These are phyloP conservation scores for Aspergillus cejpii DNA, from an alignment of 2,329 filamentous ascomycete species.

Conservation along the genomic window DNA sequence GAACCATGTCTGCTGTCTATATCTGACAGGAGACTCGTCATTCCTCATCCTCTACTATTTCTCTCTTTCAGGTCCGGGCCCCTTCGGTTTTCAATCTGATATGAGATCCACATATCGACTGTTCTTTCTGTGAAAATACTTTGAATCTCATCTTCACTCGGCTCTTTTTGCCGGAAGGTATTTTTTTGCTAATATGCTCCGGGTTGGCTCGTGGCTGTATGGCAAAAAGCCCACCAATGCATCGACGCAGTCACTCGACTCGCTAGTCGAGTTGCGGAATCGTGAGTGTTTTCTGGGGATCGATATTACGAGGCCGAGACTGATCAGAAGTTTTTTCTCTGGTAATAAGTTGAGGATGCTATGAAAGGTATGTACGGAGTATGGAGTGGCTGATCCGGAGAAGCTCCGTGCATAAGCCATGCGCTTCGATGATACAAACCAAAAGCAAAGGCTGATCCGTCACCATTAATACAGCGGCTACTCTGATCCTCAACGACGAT, in stretches of 20 bases:
- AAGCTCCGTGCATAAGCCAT: not conserved
- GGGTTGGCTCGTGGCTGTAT: slow-evolving; percentile 42
- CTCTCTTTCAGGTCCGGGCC: slow-evolving; percentile 13
- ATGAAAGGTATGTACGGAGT: slow-evolving; percentile 41
- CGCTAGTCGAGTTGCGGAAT: slow-evolving; percentile 51
- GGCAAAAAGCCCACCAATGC: slow-evolving; percentile 38
- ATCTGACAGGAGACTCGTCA: slow-evolving; percentile 22
- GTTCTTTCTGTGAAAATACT: not conserved
- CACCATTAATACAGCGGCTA: slow-evolving; percentile 46
- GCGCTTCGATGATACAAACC: not conserved
- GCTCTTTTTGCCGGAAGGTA: too few relatives aligned
- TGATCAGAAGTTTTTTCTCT: slow-evolving; percentile 13
- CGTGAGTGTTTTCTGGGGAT: slow-evolving; percentile 27
- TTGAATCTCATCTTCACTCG: slow-evolving; percentile 3
- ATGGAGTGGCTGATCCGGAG: not conserved
- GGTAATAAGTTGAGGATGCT: slow-evolving; percentile 34
- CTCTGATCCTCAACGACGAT: slow-evolving; percentile 80
- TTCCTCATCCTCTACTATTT: slow-evolving; percentile 23
- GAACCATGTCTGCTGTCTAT: slow-evolving; percentile 7
- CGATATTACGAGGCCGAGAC: slow-evolving; percentile 14
- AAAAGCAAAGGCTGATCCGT: slow-evolving; percentile 6
- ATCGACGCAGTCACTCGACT: slow-evolving; percentile 51
- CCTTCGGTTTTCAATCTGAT: slow-evolving; percentile 12
- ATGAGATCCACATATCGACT: slow-evolving; percentile 2
- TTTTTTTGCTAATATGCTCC: slow-evolving; percentile 32